Base-by-base conservation (phyloP, 208 protist species). In the Wallacemonas sp. region DNA sequence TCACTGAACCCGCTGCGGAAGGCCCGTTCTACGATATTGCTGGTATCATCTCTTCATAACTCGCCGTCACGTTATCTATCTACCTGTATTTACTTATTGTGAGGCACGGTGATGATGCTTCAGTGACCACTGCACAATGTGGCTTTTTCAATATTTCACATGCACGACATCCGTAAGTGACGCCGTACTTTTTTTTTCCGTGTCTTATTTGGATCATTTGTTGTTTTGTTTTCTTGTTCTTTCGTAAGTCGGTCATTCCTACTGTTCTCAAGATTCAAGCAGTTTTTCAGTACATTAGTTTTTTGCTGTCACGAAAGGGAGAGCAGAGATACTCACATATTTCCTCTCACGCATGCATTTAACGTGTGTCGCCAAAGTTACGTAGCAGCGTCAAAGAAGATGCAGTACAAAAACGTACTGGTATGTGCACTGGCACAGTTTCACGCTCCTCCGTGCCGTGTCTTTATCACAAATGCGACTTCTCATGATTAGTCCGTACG, bases 21-120 rank as follows among this genome's bases (percentile, higher is more conserved):
- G 75, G 66, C 2, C 80, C 84, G 5, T 81, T 80, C 58, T 93
- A 76, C 72, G 74, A 91, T 55, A 89, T 96, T 28, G 56, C 70
- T 17, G 39, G 56, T 21, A 74, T 80, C 27, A 62, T 66, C 15
- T 46, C 51, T 4, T 33, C 51, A 2, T 58, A 54, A 70, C 24
- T 49, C 44, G 17, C 19, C 17, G 44, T 21, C 1, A 0, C 6
- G 15, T 49, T 49, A 9, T 1, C 6, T 5, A 26, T n/a, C 4
- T 49, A 6, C 19, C 17, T 49, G 44, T 49, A 19, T 49, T 9
- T 58, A 14, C 44, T 42, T 19, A 24, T n/a, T n/a, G n/a, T n/a
- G n/a, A n/a, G n/a, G n/a, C n/a, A n/a, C n/a, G n/a, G n/a, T n/a
- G n/a, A n/a, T n/a, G n/a, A n/a, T n/a, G n/a, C n/a, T n/a, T n/a